These are phyloP conservation scores for Aspergillus ellipticus DNA, from an alignment of 495 filamentous ascomycete species.

Conservation along the genomic window DNA sequence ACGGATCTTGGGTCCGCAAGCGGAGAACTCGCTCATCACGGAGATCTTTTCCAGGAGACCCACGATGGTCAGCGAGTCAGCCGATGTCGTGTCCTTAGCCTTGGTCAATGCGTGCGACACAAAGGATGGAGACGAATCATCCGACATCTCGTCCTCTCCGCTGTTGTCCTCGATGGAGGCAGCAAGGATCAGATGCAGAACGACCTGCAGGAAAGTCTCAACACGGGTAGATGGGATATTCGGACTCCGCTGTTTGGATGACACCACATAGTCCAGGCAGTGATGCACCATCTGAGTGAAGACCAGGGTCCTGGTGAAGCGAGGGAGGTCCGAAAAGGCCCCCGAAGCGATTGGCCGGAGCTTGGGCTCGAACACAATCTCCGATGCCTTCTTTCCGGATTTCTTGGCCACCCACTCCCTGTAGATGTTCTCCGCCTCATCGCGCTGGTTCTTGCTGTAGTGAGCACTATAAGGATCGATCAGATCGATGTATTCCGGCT, in stretches of 20 bases:
- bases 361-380: constrained; percentile 92
- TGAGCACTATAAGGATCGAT: constrained; percentile 94
- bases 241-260: constrained; percentile 60
- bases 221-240: constrained; percentile 74
- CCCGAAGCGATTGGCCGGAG: constrained; percentile 73
- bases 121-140: constrained; percentile 56
- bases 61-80: constrained; percentile 62
- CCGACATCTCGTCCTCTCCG: constrained; percentile 52
- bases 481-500: constrained; percentile 74
- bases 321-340: constrained; percentile 66
- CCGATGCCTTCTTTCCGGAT: constrained; percentile 71
- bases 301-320: constrained; percentile 75
- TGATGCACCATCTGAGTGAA: constrained; percentile 92
- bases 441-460: constrained; percentile 94
- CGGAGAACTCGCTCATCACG: constrained; percentile 66
- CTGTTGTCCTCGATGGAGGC: constrained; percentile 76
- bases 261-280: constrained; percentile 72
- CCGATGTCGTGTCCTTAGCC: constrained; percentile 48
- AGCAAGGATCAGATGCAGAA: constrained; percentile 80
- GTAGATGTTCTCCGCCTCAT: constrained; percentile 89
- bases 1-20: constrained; percentile 79
- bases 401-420: constrained; percentile 82
- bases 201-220: constrained; percentile 87
- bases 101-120: constrained; percentile 63
- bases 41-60: constrained; percentile 71